These are phyloP conservation scores for Boletus rubescentipes DNA, from an alignment of 768 basidiomycete species.

Conservation along the genomic window DNA sequence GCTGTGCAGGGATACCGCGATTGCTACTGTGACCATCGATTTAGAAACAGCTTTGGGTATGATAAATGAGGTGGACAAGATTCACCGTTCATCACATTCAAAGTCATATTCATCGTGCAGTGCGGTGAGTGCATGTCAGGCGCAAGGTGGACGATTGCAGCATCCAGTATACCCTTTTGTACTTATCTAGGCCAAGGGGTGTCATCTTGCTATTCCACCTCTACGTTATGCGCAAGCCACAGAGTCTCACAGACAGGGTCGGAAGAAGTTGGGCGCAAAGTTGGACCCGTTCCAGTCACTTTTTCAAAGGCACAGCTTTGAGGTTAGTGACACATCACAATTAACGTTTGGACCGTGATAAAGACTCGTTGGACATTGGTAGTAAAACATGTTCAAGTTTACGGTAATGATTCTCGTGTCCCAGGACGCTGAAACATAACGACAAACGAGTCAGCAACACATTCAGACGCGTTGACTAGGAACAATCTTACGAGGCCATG, in stretches of 20 bases:
- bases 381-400: no score
- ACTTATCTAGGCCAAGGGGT: background rate
- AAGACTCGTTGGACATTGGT: no score
- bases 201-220: background rate
- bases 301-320: no score
- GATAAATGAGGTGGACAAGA: background rate
- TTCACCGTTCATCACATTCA: background rate
- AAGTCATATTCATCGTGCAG: background rate
- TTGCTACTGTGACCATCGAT: constrained; percentile 5
- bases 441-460: background rate
- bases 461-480: background rate
- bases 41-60: background rate
- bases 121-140: background rate
- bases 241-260: background rate
- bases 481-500: no score
- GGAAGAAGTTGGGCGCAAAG: no score
- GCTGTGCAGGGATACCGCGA: constrained; percentile 1
- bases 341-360: no score
- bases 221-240: background rate
- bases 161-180: background rate
- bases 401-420: background rate
- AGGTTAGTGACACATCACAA: no score
- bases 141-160: background rate
- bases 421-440: background rate
- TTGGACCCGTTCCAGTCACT: no score